Base-by-base conservation (phyloP, 2,329 filamentous ascomycete species). In the Trichothecium sympodiale region DNA sequence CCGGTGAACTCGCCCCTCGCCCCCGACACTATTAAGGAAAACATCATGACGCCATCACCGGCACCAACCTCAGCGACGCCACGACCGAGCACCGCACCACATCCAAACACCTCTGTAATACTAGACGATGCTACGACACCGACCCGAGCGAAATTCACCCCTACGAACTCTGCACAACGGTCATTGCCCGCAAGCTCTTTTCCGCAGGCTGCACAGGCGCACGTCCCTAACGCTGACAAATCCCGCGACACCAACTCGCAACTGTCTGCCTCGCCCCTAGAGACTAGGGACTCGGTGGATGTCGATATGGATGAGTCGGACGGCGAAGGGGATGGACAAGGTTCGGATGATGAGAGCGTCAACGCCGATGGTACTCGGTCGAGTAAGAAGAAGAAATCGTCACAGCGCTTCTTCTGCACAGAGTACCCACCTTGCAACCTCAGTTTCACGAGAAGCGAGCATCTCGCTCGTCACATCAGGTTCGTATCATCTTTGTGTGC, bases 371-470 rank as follows among this genome's bases (percentile, higher is more conserved):
- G 76, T 29, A 65, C 68, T n/a, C 74, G 80, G 42, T 81, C 83
- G 8, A 79, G 73, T 35, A 94, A 93, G 63, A 96, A 95, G 72
- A 95, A 94, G 64, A 94, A 94, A 59, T 25, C 20, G 20, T 86
- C 87, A 1, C 87, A 95, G 56, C 77, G 86, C 31, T 98, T 98
- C 59, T 95, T 89, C 59, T 98, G 91, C 61, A 93, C 83, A 4
- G 87, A 94, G 23, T 96, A 86, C 48, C 89, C 89, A 17, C 88
- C 88, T 4, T 98, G 91, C 59, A 88, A 81, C 50, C 59, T 98
- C 39, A 95, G 87, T 58, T 98, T 98, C 54, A 96, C 91, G 0
- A 71, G 91, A 42, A 96, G 89, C 52, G 91, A 98, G 56, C 91
- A 98, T 64, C 60, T 98, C 41, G 89, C 89, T 13, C 75, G 91